Base-by-base conservation (phyloP, 805 yeast species). In the Pichia exigua region DNA sequence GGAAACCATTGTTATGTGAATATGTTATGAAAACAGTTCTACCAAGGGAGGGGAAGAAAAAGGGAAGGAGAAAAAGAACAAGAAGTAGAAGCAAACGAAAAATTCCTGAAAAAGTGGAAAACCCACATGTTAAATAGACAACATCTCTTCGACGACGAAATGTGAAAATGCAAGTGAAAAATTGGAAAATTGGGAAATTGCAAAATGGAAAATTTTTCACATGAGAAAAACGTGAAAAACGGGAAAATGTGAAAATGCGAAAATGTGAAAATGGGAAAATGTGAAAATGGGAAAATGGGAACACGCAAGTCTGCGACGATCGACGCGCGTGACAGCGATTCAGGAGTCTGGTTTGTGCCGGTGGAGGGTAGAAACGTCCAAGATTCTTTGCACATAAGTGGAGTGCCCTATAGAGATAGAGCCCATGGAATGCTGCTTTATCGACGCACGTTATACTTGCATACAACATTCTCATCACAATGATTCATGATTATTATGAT, bases 1-100 rank as follows among this genome's bases (percentile, higher is more conserved):
- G 76, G 85, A 85, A 75, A 92, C 98, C 98, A 92, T 92, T 67
- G 45, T 55, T 30, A 28, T 38, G 42, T 26, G 22, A 26, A n/a
- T 38, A n/a, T 41, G 13, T 30, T 41, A 32, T 49, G 45, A 43
- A 26, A 49, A 43, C 39, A 43, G 46, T 26, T n/a, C 52, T 45
- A 35, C 38, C n/a, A n/a, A n/a, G n/a, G 20, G 28, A 47, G 26
- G 21, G 38, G 38, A 46, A 24, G n/a, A 39, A 38, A 27, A 38
- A 42, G 41, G 40, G 32, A 42, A 24, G 32, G 27, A 44, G 26
- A 20, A 24, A 20, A 32, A 27, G 28, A 35, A 6, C 18, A 18
- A 35, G 11, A 24, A 18, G 22, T 45, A 24, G 41, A 18, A 24
- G 7, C 17, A 15, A 22, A 9, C 7, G 38, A 42, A 26, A 28